Percentiles rank a stretch among this genome's conserved stretches.
phyloP scores from a whole-genome alignment of 2,329 filamentous ascomycete genomes.

The Xylariaceae sp. region DNA sequence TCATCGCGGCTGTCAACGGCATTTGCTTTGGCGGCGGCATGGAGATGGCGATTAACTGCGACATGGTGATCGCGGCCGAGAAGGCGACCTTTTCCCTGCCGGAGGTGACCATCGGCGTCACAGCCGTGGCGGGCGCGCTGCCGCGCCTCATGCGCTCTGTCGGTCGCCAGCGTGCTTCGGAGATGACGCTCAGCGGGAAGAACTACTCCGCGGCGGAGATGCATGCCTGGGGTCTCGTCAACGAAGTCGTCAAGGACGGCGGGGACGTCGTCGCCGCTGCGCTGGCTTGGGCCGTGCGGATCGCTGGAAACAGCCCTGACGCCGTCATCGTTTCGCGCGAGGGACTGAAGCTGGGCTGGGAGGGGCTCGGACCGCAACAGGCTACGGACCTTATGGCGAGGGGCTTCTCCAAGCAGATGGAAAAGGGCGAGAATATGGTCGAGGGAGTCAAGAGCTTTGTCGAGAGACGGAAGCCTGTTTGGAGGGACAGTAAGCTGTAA shows the following conservation, averaged over 20 bases:
- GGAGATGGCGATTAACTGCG: constrained; percentile 69
- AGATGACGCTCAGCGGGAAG: constrained; percentile 63
- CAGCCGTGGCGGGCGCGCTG: constrained; percentile 64
- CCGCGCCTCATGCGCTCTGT: constrained; percentile 60
- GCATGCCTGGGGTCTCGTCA: constrained; percentile 63
- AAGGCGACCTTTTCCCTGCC: constrained; percentile 61
- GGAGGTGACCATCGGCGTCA: constrained; percentile 65
- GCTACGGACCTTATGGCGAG: constrained; percentile 53
- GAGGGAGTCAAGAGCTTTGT: constrained; percentile 72
- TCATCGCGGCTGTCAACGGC: constrained; percentile 72
- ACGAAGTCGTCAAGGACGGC: constrained; percentile 48
- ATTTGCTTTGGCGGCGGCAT: constrained; percentile 69
- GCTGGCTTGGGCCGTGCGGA: constrained; percentile 53
- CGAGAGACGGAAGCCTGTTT: constrained; percentile 65
- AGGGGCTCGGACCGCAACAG: constrained; percentile 58
- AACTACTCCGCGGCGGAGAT: constrained; percentile 55
- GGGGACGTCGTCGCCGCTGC: constrained; percentile 51
- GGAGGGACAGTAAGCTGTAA: constrained; percentile 59
- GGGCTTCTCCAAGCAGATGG: constrained; percentile 53
- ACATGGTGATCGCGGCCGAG: constrained; percentile 60
- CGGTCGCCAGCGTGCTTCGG: constrained; percentile 63
- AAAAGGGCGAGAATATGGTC: constrained; percentile 64
- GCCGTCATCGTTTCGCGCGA: constrained; percentile 67
- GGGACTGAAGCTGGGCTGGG: constrained; percentile 68
- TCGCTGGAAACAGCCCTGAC: constrained; percentile 67